Evolutionary conservation across 2,329 filamentous ascomycete species (phyloP).

Genomic region (Kalmusia sp.): DNA sequence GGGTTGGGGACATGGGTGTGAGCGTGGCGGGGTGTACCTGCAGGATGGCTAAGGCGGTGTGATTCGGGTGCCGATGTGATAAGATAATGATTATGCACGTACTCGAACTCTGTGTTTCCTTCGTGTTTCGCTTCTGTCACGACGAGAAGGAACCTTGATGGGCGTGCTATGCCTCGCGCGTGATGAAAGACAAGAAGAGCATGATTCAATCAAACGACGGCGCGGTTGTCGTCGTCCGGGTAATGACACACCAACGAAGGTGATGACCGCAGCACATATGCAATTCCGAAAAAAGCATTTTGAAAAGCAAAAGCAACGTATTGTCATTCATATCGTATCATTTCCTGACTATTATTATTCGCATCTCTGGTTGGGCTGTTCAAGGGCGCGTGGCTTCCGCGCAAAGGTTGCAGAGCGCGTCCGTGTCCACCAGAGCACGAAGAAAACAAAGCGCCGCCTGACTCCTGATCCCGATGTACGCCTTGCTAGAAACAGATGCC

Average conservation of each 20-base stretch:
- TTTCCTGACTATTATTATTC: not conserved
- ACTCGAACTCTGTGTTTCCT: not conserved
- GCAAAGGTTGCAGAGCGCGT: not conserved
- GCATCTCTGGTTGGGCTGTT: not conserved
- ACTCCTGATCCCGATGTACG: conserved; percentile 1
- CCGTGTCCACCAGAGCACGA: not conserved
- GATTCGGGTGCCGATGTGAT: conserved; percentile 12
- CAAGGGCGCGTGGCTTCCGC: not conserved
- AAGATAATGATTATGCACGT: conserved; percentile 8
- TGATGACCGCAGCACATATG: not conserved
- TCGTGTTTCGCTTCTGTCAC: not conserved
- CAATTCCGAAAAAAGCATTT: not conserved
- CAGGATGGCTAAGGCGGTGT: conserved; percentile 15
- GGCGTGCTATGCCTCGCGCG: not conserved
- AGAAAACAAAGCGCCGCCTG: conserved; percentile 20
- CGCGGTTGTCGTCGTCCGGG: too few species aligned
- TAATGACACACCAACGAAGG: too few species aligned
- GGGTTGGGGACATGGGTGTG: conserved; percentile 11
- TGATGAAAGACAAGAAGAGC: too few species aligned
- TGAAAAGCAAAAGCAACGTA: too few species aligned
- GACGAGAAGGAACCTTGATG: not conserved
- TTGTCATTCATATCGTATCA: not conserved
- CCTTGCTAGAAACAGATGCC: conserved; percentile 3
- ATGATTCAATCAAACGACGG: too few species aligned
- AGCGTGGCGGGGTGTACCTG: conserved; percentile 6